Base-by-base conservation (phyloP, 2,329 filamentous ascomycete genomes). In the Sclerotinia minor region DNA sequence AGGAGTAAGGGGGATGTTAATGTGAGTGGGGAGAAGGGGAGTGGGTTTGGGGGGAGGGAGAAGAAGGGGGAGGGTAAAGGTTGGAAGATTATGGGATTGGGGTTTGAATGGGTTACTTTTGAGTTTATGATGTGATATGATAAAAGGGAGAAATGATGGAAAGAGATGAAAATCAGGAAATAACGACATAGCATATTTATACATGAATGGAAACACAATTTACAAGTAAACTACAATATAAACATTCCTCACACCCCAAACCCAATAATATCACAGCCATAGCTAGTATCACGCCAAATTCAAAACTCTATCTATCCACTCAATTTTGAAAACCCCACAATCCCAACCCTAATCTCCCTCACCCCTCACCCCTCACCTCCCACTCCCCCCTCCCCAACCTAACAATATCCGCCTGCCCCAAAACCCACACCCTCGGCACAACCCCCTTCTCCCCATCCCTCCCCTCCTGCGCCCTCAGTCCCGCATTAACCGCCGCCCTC, bases 401-500 rank as follows among this genome's bases (percentile, higher is more conserved):
- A 1, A 86, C 76, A 73, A 87, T 83, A 69, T 86, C 85, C 44
- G 72, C 73, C 75, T 83, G 80, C 0, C 72, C 77, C 52, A 87
- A 3, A 45, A 79, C 71, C 82, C 81, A 84, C 9, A 85, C 79
- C 55, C 81, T 82, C 70, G 80, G 79, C 68, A 79, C 77, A 60
- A 76, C 74, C 24, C 76, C 73, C 44, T 70, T 72, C 4, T 81
- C 82, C 21, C 82, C 84, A 64, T 83, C 79, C 52, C 79, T 53
- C n/a, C 83, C 84, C 63, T 83, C 78, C 49, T 79, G 41, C 70
- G 80, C 81, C 72, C 79, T 74, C 72, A 83, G 63, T 3, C 79
- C 83, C 21, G 83, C 84, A 58, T 73, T 78, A 1, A 86, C 81
- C 13, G 83, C 83, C 64, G 84, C 84, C 70, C 78, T 81, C 6